These are phyloP conservation scores for Rhodotorula babjevae DNA, from an alignment of 768 basidiomycete genomes.

Conservation along the genomic window DNA sequence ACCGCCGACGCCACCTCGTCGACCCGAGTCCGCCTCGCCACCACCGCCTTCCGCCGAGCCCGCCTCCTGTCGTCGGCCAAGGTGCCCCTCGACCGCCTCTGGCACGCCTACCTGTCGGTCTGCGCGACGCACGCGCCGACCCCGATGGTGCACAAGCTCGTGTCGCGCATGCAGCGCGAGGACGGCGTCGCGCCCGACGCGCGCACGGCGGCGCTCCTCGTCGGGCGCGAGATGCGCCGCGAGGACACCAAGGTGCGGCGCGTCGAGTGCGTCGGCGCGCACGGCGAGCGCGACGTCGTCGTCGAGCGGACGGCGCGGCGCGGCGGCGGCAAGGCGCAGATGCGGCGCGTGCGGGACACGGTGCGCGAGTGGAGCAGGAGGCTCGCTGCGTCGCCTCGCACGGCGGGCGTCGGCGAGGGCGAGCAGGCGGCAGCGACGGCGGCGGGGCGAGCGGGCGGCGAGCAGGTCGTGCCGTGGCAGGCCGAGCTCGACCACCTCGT, in stretches of 20 bases:
- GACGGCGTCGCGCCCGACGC: not conserved
- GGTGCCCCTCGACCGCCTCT: not conserved
- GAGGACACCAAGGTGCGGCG: slow-evolving; percentile 2
- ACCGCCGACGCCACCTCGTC: not conserved
- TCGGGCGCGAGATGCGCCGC: slow-evolving; percentile 12
- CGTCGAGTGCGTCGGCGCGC: no score
- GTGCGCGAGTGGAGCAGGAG: not conserved
- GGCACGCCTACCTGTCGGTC: slow-evolving; percentile 14
- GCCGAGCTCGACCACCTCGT: not conserved
- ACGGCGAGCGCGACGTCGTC: not conserved
- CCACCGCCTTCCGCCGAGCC: slow-evolving; percentile 11
- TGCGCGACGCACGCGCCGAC: slow-evolving; percentile 4
- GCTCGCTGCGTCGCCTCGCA: not conserved
- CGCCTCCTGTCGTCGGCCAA: not conserved
- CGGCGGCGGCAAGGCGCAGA: not conserved
- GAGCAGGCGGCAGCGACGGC: not conserved
- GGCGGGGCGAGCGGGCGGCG: not conserved
- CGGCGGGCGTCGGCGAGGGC: no score
- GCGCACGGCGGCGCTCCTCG: slow-evolving; percentile 4
- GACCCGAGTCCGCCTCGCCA: not conserved
- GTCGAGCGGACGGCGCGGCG: not conserved
- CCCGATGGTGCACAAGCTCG: not conserved
- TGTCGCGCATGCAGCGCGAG: not conserved
- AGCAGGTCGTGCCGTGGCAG: not conserved
- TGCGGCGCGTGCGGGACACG: not conserved